Percentiles rank a stretch among this genome's conserved stretches.
phyloP scores from a whole-genome alignment of 495 filamentous ascomycete genomes.

The Aspergillus panamensis region DNA sequence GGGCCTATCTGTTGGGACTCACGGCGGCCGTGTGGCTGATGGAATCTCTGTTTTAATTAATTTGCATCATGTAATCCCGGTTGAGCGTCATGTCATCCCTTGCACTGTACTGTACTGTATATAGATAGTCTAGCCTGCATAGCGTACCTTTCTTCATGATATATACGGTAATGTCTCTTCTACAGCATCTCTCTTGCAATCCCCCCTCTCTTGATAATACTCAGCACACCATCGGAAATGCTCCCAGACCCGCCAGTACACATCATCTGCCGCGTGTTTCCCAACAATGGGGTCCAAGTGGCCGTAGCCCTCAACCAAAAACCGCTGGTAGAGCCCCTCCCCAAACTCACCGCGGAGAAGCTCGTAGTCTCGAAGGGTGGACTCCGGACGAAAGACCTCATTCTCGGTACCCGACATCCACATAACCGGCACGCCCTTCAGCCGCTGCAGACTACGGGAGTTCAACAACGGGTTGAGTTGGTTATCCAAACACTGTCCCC shows the following conservation, averaged over 20 bases:
- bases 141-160: too few species aligned
- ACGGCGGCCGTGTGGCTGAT: not conserved
- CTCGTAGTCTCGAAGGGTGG: conserved; percentile 56
- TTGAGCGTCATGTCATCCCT: too few species aligned
- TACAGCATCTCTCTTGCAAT: too few species aligned
- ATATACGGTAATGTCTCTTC: too few species aligned
- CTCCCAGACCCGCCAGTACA: conserved; percentile 56
- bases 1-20: not conserved
- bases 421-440: conserved; percentile 55
- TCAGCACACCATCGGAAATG: conserved; percentile 44
- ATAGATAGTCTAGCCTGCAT: too few species aligned
- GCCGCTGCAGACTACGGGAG: conserved; percentile 43
- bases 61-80: too few species aligned
- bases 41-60: too few species aligned
- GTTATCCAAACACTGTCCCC: conserved; percentile 52
- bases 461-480: conserved; percentile 40
- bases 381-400: conserved; percentile 55
- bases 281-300: conserved; percentile 69
- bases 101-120: too few species aligned
- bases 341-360: conserved; percentile 54
- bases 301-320: conserved; percentile 59
- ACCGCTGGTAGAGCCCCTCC: conserved; percentile 44
- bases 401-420: conserved; percentile 59
- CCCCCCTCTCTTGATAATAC: too few species aligned
- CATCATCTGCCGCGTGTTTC: conserved; percentile 56